A percentile compares a stretch with the other conserved stretches of the same genome.
Evolutionary conservation across 331 rosid genomes (phyloP).

Genomic region (Telfairia occidentalis): DNA sequence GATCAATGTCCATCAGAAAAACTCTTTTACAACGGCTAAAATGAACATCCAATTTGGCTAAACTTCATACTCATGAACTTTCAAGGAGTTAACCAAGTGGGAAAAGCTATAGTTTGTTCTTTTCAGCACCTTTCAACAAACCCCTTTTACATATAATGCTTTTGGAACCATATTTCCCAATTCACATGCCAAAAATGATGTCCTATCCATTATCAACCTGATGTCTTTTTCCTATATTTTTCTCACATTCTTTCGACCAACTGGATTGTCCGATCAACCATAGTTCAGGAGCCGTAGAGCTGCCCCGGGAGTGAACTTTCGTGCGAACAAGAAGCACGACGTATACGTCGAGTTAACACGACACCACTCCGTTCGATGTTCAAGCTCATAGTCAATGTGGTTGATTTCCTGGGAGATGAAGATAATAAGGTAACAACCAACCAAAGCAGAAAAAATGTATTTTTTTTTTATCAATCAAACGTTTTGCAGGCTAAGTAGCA

Average conservation of each 20-base stretch:
- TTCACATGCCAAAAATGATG: not conserved
- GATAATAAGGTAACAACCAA: not conserved
- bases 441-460: not conserved
- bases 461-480: not conserved
- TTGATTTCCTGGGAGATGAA: constrained; percentile 15
- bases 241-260: not conserved
- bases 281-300: constrained; percentile 4
- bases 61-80: not conserved
- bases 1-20: too few relatives aligned
- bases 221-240: not conserved
- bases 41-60: not conserved
- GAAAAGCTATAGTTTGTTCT: not conserved
- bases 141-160: not conserved
- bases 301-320: constrained; percentile 14
- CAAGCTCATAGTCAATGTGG: constrained; percentile 13
- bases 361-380: constrained; percentile 16
- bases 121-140: not conserved
- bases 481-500: not conserved
- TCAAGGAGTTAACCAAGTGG: not conserved
- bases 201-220: not conserved
- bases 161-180: not conserved
- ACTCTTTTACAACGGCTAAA: not conserved
- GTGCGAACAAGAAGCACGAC: constrained; percentile 19
- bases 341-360: not conserved
- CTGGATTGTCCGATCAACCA: not conserved